These are phyloP conservation scores for Pyricularia pennisetigena DNA, from an alignment of 2,329 filamentous ascomycete species.

Conservation along the genomic window DNA sequence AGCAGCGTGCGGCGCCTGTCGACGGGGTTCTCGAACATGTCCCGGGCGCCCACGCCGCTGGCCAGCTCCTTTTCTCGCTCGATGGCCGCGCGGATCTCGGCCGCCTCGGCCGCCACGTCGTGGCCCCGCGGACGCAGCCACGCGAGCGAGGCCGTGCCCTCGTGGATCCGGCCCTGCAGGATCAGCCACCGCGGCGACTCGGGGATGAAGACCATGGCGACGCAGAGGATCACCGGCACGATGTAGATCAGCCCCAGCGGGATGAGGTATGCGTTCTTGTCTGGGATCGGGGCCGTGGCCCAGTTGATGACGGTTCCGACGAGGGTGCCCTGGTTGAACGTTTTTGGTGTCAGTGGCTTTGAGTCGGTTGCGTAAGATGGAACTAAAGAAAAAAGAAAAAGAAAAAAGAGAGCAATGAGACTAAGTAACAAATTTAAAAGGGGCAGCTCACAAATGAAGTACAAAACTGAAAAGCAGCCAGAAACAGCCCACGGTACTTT, in stretches of 20 bases:
- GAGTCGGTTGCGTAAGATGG: no score
- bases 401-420: no score
- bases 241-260: conserved; percentile 20
- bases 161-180: conserved; percentile 8
- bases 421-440: no score
- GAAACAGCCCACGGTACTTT: conserved; percentile 16
- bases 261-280: conserved; percentile 20
- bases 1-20: conserved; percentile 21
- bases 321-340: conserved; percentile 26
- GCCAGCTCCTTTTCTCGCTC: conserved; percentile 22
- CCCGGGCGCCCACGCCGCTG: conserved; percentile 23
- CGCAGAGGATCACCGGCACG: conserved; percentile 8
- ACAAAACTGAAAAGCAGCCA: conserved; percentile 15
- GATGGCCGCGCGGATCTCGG: conserved; percentile 23
- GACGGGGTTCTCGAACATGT: conserved; percentile 24
- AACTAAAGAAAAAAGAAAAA: no score
- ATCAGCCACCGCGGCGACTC: conserved; percentile 14
- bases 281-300: conserved; percentile 18
- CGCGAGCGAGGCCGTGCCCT: conserved; percentile 16
- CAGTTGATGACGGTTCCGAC: conserved; percentile 30
- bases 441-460: conserved; percentile 10
- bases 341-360: background rate
- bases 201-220: conserved; percentile 7
- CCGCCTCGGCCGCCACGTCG: conserved; percentile 20
- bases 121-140: conserved; percentile 24